phyloP scores from a whole-genome alignment of 345 rosid genomes.

The Carallia brachiata region DNA sequence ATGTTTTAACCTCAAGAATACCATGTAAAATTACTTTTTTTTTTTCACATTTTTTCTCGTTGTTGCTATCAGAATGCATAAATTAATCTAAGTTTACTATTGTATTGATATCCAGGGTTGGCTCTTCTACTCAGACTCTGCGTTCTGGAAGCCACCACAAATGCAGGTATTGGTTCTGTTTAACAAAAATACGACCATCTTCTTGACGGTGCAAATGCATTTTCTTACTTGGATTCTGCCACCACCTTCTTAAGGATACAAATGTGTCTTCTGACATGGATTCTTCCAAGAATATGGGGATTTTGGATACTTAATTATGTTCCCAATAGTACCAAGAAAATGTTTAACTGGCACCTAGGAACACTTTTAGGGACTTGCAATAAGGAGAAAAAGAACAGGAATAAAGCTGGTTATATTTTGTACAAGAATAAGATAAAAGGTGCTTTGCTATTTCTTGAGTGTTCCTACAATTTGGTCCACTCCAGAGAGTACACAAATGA shows the following conservation, averaged over 20 bases:
- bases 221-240: too few species aligned
- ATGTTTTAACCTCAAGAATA: neutral
- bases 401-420: neutral
- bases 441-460: neutral
- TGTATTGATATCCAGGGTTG: conserved; percentile 64
- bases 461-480: neutral
- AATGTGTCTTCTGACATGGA: too few species aligned
- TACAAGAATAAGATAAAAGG: too few species aligned
- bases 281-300: neutral
- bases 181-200: neutral
- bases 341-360: neutral
- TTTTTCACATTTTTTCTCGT: neutral
- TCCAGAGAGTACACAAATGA: too few species aligned
- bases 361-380: neutral
- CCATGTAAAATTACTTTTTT: neutral
- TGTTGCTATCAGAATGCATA: neutral
- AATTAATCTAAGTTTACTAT: conserved; percentile 1
- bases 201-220: neutral
- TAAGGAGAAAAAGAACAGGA: neutral
- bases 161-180: conserved; percentile 54
- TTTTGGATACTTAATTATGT: neutral
- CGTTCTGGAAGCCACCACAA: conserved; percentile 90
- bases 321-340: neutral
- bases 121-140: conserved; percentile 83
- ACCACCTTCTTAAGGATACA: too few species aligned